phyloP scores from a whole-genome alignment of 176 grass and related monocot species.

The Rhynchospora breviuscula region DNA sequence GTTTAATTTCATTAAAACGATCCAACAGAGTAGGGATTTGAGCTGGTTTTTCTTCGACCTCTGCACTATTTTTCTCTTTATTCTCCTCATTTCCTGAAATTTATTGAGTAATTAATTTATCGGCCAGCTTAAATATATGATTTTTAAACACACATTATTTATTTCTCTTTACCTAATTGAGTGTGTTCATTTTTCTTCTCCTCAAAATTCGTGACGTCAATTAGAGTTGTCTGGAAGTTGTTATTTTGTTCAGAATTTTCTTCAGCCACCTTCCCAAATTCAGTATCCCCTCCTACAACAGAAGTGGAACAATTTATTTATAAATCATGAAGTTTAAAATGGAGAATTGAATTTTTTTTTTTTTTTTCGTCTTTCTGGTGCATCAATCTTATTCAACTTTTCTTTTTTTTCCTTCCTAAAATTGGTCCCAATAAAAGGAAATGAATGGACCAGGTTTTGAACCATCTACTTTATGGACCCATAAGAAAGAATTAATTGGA shows the following conservation, averaged over 20 bases:
- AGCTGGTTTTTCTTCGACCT: constrained; percentile 8
- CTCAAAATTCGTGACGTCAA: background rate
- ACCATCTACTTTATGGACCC: background rate
- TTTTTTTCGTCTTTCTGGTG: background rate
- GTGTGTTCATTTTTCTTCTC: background rate
- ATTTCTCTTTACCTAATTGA: constrained; percentile 2
- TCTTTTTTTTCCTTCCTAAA: background rate
- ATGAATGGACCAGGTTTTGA: background rate
- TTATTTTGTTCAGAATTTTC: background rate
- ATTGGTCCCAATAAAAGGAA: background rate
- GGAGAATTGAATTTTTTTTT: background rate
- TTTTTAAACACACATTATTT: background rate
- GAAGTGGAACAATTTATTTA: background rate
- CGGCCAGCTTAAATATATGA: background rate
- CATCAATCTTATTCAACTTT: background rate
- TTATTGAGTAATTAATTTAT: background rate
- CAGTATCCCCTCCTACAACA: constrained; percentile 33
- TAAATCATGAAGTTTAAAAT: background rate
- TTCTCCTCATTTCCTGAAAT: constrained; percentile 21
- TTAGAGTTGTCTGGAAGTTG: background rate
- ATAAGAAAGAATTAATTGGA: background rate
- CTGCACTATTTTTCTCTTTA: constrained; percentile 3
- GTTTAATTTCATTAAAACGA: constrained; percentile 14
- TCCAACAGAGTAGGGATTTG: constrained; percentile 17
- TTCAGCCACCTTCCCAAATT: background rate